A percentile compares a stretch with the other conserved stretches of the same genome.
Evolutionary conservation across 177 flowering plant genomes (phyloP).

Genomic region (Tripterygium wilfordii): DNA sequence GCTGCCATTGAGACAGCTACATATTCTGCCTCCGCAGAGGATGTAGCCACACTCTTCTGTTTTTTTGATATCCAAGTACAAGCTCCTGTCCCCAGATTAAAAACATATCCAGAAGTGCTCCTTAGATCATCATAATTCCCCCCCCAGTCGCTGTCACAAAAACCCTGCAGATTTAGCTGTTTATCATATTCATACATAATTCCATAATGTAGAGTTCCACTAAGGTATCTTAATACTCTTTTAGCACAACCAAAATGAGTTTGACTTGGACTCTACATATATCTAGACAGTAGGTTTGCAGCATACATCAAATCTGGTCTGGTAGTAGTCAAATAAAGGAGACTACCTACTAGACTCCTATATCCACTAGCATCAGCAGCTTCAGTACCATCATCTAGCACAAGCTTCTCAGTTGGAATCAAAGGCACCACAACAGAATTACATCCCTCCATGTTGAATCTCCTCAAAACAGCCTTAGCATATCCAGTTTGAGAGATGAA

Average conservation of each 20-base stretch:
- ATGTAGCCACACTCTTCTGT: background rate
- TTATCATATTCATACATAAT: background rate
- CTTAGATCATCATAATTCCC: background rate
- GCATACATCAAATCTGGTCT: slow-evolving; percentile 5
- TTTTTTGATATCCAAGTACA: background rate
- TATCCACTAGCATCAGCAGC: background rate
- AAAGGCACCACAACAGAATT: background rate
- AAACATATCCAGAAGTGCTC: background rate
- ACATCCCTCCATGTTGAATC: background rate
- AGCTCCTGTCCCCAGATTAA: background rate
- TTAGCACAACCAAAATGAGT: slow-evolving; percentile 6
- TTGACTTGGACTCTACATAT: slow-evolving; percentile 6
- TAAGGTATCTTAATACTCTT: slow-evolving; percentile 6
- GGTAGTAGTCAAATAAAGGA: too few species aligned
- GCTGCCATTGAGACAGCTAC: background rate
- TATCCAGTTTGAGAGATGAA: background rate
- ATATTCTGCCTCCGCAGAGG: background rate
- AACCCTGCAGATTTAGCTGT: background rate
- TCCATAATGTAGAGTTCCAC: slow-evolving; percentile 5
- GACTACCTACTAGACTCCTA: slow-evolving; percentile 2
- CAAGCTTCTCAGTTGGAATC: background rate
- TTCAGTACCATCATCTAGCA: slow-evolving; percentile 3
- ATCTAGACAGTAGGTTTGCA: slow-evolving; percentile 3
- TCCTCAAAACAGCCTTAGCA: background rate
- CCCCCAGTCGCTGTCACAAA: background rate